Base-by-base conservation (phyloP, 2,329 filamentous ascomycete species). In the Penicillium sp. region DNA sequence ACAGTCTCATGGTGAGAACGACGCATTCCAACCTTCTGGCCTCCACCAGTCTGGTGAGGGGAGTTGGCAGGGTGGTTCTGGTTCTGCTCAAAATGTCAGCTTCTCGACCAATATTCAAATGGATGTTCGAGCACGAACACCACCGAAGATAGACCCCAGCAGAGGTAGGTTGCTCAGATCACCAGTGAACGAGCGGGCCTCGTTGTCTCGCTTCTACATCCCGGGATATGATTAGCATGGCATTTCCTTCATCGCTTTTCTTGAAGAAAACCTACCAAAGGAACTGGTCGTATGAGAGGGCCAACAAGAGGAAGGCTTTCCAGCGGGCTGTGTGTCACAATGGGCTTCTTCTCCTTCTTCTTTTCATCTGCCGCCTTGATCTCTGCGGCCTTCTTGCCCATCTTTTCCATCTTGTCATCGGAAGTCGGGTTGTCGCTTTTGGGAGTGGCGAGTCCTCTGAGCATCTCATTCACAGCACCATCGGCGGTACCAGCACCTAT, bases 401-500 rank as follows among this genome's bases (percentile, higher is more conserved):
- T 52, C 44, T 47, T 38, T 15, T 23, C 10, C 6, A 21, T 52
- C 49, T 47, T 38, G 15, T 52, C 28, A n/a, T 21, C 18, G 12
- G 38, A 15, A 16, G 8, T 24, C 23, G 44, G 16, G 18, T 31
- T 13, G 41, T 38, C 44, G 36, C 4, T 21, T 21, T 42, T 10
- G 38, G 45, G 24, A 9, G 21, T 42, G 10, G 23, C 24, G 12
- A 57, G 24, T 23, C 45, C 39, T n/a, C 45, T 29, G 6, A 58
- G 29, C 21, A 53, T 26, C 44, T 59, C 26, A 29, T 55, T 57
- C 4, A 60, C 36, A 4, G 45, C 47, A 18, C 53, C 52, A 33
- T 56, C 54, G 7, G 53, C 50, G 23, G 52, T 44, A 33, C 60
- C 60, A 36, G 55, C 55, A 28, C 60, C 60, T 31, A 62, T 45